These are phyloP conservation scores for Eragrostis tef DNA, from an alignment of 202 grass and related monocot genomes.

Conservation along the genomic window DNA sequence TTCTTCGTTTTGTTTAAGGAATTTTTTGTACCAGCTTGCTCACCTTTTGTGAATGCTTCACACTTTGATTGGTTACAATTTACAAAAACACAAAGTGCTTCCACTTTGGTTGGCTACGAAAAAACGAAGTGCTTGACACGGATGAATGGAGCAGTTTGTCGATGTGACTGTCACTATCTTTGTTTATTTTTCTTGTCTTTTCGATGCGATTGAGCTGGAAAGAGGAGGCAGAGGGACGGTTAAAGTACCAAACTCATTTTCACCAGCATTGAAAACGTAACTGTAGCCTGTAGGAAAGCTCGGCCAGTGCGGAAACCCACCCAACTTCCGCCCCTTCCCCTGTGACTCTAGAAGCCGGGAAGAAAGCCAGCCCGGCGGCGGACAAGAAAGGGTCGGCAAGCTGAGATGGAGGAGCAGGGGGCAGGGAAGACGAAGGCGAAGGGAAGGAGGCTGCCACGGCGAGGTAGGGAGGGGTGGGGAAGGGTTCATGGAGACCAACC, in stretches of 20 bases:
- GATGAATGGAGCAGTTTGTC: slow-evolving; percentile 30
- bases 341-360: too few species aligned
- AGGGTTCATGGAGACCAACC: too few species aligned
- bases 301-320: too few species aligned
- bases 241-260: neutral
- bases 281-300: too few species aligned
- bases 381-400: too few species aligned
- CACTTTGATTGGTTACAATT: neutral
- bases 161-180: neutral
- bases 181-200: neutral
- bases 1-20: neutral
- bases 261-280: neutral
- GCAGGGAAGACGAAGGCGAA: too few species aligned
- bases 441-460: too few species aligned
- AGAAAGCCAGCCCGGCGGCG: too few species aligned
- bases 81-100: neutral
- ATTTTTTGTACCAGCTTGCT: slow-evolving; percentile 1
- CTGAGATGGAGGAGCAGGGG: too few species aligned
- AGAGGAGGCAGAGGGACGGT: slow-evolving; percentile 30
- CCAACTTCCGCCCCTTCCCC: too few species aligned
- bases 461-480: too few species aligned
- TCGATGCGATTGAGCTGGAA: neutral
- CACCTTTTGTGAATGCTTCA: slow-evolving; percentile 29
- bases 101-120: neutral
- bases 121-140: neutral